Conservation (phyloP, 2,329 filamentous ascomycete species). For the Gaeumannomyces tritici region DNA sequence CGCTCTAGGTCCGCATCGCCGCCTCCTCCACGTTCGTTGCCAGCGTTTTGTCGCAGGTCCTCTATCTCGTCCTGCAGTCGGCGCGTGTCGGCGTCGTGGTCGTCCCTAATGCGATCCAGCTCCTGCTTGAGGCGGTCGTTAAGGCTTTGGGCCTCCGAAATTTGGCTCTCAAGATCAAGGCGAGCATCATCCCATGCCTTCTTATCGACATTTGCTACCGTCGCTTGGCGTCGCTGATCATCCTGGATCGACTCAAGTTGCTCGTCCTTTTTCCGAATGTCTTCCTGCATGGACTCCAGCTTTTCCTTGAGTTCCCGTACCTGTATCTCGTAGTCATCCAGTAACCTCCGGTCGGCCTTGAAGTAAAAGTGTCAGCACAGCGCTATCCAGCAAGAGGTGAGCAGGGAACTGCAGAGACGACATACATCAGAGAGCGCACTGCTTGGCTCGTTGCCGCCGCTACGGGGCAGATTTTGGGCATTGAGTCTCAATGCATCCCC, state of each 20-base stretch:
- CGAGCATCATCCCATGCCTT: constrained; percentile 62
- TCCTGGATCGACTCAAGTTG: constrained; percentile 54
- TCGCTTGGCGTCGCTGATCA: constrained; percentile 43
- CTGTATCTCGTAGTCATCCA: constrained; percentile 73
- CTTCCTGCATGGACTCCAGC: constrained; percentile 60
- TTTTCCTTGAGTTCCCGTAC: constrained; percentile 66
- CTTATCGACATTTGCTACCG: constrained; percentile 50
- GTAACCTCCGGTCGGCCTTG: constrained; percentile 36
- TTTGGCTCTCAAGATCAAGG: constrained; percentile 59
- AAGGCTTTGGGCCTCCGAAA: constrained; percentile 65
- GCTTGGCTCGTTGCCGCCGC: background rate
- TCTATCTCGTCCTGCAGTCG: constrained; percentile 56
- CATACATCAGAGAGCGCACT: constrained; percentile 4
- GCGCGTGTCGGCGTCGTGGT: constrained; percentile 55
- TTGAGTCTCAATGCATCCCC: background rate
- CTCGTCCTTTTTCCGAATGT: constrained; percentile 62
- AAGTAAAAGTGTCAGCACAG: background rate
- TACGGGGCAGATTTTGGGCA: background rate
- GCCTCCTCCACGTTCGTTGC: constrained; percentile 10
- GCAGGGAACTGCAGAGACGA: background rate
- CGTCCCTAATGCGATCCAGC: constrained; percentile 60
- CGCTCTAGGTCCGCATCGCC: constrained; percentile 47
- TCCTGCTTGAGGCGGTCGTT: constrained; percentile 74
- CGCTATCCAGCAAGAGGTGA: background rate
- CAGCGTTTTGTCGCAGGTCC: constrained; percentile 29